Conservation (phyloP, 345 rosid species). For the Linum usitatissimum region DNA sequence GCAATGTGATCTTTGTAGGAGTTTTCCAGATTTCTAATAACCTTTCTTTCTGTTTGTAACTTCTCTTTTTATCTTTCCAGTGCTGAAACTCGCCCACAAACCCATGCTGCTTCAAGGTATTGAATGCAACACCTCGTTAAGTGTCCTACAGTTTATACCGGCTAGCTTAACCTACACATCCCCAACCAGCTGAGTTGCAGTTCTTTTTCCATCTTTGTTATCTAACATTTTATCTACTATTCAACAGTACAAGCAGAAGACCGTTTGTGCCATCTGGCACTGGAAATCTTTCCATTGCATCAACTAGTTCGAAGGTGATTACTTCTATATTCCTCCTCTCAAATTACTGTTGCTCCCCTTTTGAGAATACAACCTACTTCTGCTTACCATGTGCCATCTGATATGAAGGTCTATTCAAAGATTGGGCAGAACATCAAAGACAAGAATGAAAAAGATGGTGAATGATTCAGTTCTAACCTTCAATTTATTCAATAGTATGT, state of each 20-base stretch:
- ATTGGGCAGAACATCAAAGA: slow-evolving; percentile 30
- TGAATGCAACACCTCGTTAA: too few relatives aligned
- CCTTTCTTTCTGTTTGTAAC: neutral
- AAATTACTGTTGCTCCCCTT: neutral
- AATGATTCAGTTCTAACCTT: neutral
- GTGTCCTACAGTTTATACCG: too few relatives aligned
- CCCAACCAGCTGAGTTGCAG: too few relatives aligned
- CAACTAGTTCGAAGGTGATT: slow-evolving; percentile 38
- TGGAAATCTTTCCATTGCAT: slow-evolving; percentile 20
- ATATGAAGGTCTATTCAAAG: slow-evolving; percentile 30
- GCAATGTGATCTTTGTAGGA: neutral
- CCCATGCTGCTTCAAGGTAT: neutral
- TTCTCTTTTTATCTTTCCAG: neutral
- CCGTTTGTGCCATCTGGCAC: slow-evolving; percentile 21
- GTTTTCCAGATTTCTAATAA: neutral
- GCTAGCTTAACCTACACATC: too few relatives aligned
- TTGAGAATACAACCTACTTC: neutral
- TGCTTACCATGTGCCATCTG: slow-evolving; percentile 3
- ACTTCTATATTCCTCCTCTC: neutral
- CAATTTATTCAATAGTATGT: neutral
- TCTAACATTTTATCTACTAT: neutral
- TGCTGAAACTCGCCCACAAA: neutral
- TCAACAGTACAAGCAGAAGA: slow-evolving; percentile 18
- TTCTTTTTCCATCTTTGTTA: too few relatives aligned
- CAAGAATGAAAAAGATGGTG: slow-evolving; percentile 10